phyloP scores from a whole-genome alignment of 768 basidiomycete genomes.

The Astraeus odoratus region DNA sequence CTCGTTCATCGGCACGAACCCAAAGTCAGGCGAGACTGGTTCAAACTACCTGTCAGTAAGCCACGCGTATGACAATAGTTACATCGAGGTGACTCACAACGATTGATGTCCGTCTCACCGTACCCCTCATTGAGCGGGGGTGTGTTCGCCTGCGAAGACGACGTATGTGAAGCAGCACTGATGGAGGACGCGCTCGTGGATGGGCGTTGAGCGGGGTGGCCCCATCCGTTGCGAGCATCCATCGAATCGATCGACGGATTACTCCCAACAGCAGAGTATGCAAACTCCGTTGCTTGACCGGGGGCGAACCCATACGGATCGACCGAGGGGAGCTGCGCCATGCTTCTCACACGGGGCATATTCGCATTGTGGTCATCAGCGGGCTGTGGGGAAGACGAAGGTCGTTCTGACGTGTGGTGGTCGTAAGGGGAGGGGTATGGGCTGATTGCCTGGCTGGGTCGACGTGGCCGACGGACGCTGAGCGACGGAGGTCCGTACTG shows the following conservation, averaged over 20 bases:
- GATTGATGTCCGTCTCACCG: slow-evolving; percentile 71
- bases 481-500: slow-evolving; percentile 47
- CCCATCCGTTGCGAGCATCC: slow-evolving; percentile 40
- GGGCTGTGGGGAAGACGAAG: slow-evolving; percentile 67
- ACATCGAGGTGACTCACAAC: slow-evolving; percentile 56
- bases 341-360: slow-evolving; percentile 73
- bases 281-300: slow-evolving; percentile 74
- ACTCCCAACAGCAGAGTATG: slow-evolving; percentile 61
- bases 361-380: slow-evolving; percentile 38
- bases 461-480: slow-evolving; percentile 64
- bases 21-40: slow-evolving; percentile 80
- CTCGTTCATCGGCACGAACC: slow-evolving; percentile 77
- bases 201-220: slow-evolving; percentile 45
- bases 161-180: slow-evolving; percentile 68
- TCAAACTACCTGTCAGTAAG: slow-evolving; percentile 42
- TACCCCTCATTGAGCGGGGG: slow-evolving; percentile 63
- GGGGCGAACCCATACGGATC: slow-evolving; percentile 60
- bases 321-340: slow-evolving; percentile 74
- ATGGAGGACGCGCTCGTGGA: slow-evolving; percentile 69
- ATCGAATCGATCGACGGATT: slow-evolving; percentile 31
- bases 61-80: slow-evolving; percentile 29
- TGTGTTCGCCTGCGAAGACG: slow-evolving; percentile 77
- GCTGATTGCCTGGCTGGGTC: slow-evolving; percentile 83
- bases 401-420: slow-evolving; percentile 52
- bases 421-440: slow-evolving; percentile 84